phyloP scores from a whole-genome alignment of 495 filamentous ascomycete genomes.

The Aspergillus coremiiformis region DNA sequence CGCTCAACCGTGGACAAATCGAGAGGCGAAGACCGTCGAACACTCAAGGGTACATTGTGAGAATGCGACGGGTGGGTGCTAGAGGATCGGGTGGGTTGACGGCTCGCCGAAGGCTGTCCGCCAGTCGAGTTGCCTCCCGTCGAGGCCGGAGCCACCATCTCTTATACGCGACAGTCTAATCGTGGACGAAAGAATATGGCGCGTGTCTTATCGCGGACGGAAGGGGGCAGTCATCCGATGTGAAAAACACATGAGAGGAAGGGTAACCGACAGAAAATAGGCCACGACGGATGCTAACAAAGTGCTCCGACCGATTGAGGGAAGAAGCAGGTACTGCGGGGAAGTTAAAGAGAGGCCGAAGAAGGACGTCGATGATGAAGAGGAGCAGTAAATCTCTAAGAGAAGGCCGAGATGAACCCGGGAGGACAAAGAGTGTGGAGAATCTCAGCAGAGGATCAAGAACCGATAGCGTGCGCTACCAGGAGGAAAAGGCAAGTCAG shows the following conservation, averaged over 20 bases:
- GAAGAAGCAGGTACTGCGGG: slow-evolving; percentile 9
- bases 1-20: slow-evolving; percentile 89
- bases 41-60: slow-evolving; percentile 59
- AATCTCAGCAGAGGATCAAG: slow-evolving; percentile 16
- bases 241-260: slow-evolving; percentile 29
- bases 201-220: slow-evolving; percentile 23
- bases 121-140: slow-evolving; percentile 38
- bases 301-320: slow-evolving; percentile 1
- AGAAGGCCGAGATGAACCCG: slow-evolving; percentile 23
- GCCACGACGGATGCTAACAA: slow-evolving; percentile 1
- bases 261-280: slow-evolving; percentile 13
- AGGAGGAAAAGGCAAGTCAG: background rate
- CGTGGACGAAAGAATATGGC: slow-evolving; percentile 12
- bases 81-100: slow-evolving; percentile 35
- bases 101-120: slow-evolving; percentile 28
- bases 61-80: slow-evolving; percentile 43
- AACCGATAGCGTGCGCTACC: slow-evolving; percentile 5
- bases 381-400: slow-evolving; percentile 21
- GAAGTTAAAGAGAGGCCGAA: slow-evolving; percentile 12
- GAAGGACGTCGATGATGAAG: slow-evolving; percentile 21
- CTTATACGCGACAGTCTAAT: slow-evolving; percentile 17
- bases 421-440: slow-evolving; percentile 21
- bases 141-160: slow-evolving; percentile 49
- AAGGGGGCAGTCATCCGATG: slow-evolving; percentile 22
- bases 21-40: slow-evolving; percentile 62